phyloP scores from a whole-genome alignment of 495 filamentous ascomycete species.

The Aspergillus diversus region DNA sequence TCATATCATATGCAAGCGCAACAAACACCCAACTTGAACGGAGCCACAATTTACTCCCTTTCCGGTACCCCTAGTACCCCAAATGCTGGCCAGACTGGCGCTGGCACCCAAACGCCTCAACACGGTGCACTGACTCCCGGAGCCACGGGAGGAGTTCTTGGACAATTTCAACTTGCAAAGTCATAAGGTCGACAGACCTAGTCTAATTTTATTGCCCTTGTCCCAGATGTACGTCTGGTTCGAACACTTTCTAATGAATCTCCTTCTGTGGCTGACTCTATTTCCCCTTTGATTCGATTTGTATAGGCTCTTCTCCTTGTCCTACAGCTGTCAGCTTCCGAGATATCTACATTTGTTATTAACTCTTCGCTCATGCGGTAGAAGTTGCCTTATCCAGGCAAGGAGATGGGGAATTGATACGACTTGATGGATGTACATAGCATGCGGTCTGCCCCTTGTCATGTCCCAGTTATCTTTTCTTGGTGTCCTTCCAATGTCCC shows the following conservation, averaged over 20 bases:
- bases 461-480: conserved; percentile 20
- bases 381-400: neutral
- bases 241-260: neutral
- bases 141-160: conserved; percentile 62
- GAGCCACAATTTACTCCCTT: conserved; percentile 57
- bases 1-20: conserved; percentile 49
- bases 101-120: conserved; percentile 60
- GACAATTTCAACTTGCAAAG: conserved; percentile 47
- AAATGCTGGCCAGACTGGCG: conserved; percentile 55
- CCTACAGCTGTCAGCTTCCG: conserved; percentile 4
- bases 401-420: conserved; percentile 23
- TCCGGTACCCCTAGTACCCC: conserved; percentile 74
- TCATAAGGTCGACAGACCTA: conserved; percentile 30
- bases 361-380: conserved; percentile 4
- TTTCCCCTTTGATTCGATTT: neutral
- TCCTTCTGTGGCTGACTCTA: neutral
- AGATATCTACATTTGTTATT: conserved; percentile 10
- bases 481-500: conserved; percentile 19
- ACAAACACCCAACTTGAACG: conserved; percentile 59
- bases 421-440: conserved; percentile 36
- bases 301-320: conserved; percentile 21
- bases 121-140: conserved; percentile 69
- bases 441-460: conserved; percentile 20
- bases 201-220: conserved; percentile 13
- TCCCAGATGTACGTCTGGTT: neutral